Evolutionary conservation across 768 basidiomycete genomes (phyloP), one percentile per base, ranked within the genome.

Genomic region (Suillus hirtellus): DNA sequence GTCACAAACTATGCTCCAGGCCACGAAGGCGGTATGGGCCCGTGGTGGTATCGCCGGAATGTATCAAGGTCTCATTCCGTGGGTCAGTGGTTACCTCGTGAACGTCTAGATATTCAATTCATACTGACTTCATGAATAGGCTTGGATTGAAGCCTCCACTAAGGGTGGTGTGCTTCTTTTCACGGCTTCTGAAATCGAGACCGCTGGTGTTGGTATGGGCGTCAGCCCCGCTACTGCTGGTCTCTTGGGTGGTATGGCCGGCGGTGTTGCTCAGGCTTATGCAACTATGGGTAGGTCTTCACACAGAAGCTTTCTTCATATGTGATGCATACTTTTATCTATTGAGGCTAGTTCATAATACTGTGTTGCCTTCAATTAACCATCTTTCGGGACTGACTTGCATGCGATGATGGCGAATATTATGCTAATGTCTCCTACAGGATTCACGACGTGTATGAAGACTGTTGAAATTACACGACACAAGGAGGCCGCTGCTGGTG

Each of bases 361-460:
- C 69, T 64, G 64, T 66, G 60, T 60, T 69, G 63, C 63, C 17
- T 37, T 60, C 59, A 59, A 52, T 60, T 60, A 64, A 59, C 44
- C 62, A 56, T 69, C 63, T 66, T 61, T 68, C 60, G 62, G 59
- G 64, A 64, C 60, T 52, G 50, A 65, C 21, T 35, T 59, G 7
- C 21, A 19, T 17, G 31, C 17, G 21, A 15, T 42, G 2, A 10
- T 46, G 27, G 37, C n/a, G 44, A 63, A 2, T 44, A 0, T 27
- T 61, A 64, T 60, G 44, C 64, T 75, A 44, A 60, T 37, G 67
- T 40, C 7, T 66, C 42, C 53, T 49, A 46, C 68, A 97, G 95
- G 96, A 70, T 95, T 99, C 81, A 96, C 95, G 78, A 98, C 96
- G 49, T 97, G 95, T 78, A 99, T 99, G 97, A 99, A 99, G 80